Conservation (phyloP, 768 basidiomycete species). For the Xanthoconium purpureum region DNA sequence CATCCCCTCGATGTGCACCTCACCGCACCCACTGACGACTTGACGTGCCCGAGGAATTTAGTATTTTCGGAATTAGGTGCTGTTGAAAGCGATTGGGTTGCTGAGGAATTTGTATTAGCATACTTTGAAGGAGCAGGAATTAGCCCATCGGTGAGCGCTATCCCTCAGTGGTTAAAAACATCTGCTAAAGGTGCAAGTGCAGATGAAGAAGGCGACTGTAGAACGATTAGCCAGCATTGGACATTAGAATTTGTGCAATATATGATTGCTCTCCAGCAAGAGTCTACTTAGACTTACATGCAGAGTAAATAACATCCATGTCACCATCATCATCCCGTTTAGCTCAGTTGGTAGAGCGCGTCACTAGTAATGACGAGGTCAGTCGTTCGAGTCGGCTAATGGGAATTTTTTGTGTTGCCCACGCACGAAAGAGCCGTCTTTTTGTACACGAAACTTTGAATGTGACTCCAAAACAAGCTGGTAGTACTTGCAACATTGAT, state of each 20-base stretch:
- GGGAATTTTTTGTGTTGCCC: constrained; percentile 26
- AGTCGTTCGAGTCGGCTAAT: constrained; percentile 64
- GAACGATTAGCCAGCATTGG: constrained; percentile 24
- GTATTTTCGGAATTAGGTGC: constrained; percentile 71
- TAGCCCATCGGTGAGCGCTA: constrained; percentile 61
- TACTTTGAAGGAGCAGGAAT: constrained; percentile 72
- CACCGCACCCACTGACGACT: constrained; percentile 46
- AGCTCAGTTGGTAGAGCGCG: constrained; percentile 57
- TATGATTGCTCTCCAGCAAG: background rate
- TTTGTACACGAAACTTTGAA: background rate
- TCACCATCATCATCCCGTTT: constrained; percentile 26
- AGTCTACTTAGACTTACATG: too few species aligned
- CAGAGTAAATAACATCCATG: too few species aligned
- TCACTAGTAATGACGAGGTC: constrained; percentile 72
- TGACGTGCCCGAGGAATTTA: constrained; percentile 49
- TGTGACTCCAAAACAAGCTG: constrained; percentile 6
- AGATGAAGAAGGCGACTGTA: constrained; percentile 30
- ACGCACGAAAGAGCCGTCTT: background rate
- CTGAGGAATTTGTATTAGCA: constrained; percentile 66
- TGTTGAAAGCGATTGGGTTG: constrained; percentile 72
- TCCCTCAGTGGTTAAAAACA: background rate
- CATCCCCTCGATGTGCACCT: constrained; percentile 68
- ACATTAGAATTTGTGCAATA: constrained; percentile 9
- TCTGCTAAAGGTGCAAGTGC: background rate
- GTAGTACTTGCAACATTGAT: constrained; percentile 4